Base-by-base conservation (phyloP, 352 stramenopile genomes). In the Pythium vanterpoolii region DNA sequence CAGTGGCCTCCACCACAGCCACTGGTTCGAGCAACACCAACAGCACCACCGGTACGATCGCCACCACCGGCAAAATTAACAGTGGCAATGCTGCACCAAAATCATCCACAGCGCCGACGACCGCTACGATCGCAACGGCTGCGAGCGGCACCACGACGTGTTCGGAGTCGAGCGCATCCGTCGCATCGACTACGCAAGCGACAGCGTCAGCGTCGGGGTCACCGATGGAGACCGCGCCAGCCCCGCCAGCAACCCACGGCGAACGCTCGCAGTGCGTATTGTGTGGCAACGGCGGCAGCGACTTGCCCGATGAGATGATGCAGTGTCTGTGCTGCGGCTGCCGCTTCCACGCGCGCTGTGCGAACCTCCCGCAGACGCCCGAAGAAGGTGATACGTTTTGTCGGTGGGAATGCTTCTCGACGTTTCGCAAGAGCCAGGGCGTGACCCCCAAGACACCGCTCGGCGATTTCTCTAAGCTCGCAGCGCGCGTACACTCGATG, bases 381-480 rank as follows among this genome's bases (percentile, higher is more conserved):
- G 76, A 91, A 58, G 78, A 86, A 33, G 71, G 71, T n/a, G 76
- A 79, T 38, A 71, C 86, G 26, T 91, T 89, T 50, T 91, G 82
- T 28, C 73, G 72, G 16, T 86, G 82, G 62, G 59, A 66, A 27
- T 91, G 82, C 68, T 91, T 86, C 61, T 62, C 70, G 19, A 57
- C 54, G n/a, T 86, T 74, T 54, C 68, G 67, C 55, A 76, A 75
- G 54, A 55, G 26, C 33, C 74, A 83, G 45, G 48, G 40, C 11
- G 36, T n/a, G 3, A 23, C 31, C 8, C 34, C 56, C 7, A 58
- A 47, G 56, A 59, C 63, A 5, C 63, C 62, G 4, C 31, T 65
- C 19, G 39, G 45, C 11, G 63, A 70, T 39, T 56, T 70, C 16
- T 48, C 56, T 14, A 49, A 40, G 21, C 63, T 70, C 21, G 63